A percentile compares a stretch with the other conserved stretches of the same genome.
phyloP scores from a whole-genome alignment of 2,329 filamentous ascomycete species.

The Talaromyces sp. region DNA sequence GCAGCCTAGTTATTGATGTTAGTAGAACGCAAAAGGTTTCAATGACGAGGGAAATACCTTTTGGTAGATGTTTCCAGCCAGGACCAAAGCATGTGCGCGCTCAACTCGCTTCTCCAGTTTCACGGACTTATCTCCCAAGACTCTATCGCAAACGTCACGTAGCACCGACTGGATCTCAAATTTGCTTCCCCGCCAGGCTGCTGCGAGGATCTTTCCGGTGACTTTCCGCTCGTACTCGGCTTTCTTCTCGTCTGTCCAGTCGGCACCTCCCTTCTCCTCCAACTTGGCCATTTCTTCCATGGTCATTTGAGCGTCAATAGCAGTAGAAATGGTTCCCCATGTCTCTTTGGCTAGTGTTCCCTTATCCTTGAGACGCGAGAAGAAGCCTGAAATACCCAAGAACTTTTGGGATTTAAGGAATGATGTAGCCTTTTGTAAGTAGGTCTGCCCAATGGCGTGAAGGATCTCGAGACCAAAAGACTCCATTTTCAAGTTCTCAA shows the following conservation, averaged over 20 bases:
- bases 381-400: constrained; percentile 92
- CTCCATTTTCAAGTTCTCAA: constrained; percentile 99
- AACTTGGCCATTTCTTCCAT: constrained; percentile 99
- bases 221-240: constrained; percentile 93
- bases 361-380: constrained; percentile 92
- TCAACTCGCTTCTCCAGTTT: constrained; percentile 82
- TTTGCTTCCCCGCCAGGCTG: constrained; percentile 93
- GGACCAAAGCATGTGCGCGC: constrained; percentile 81
- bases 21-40: constrained; percentile 7
- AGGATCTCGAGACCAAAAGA: constrained; percentile 95
- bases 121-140: constrained; percentile 77
- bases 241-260: constrained; percentile 98
- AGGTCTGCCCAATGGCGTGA: constrained; percentile 90
- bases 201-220: constrained; percentile 95
- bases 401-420: constrained; percentile 96
- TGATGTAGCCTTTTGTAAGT: constrained; percentile 80
- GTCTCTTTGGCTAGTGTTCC: constrained; percentile 96
- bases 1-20: constrained; percentile 60
- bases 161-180: constrained; percentile 97
- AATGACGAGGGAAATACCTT: constrained; percentile 58
- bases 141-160: constrained; percentile 86
- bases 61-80: constrained; percentile 84
- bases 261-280: constrained; percentile 90
- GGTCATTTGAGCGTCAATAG: constrained; percentile 94
- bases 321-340: constrained; percentile 94